These are phyloP conservation scores for Hyaloperonospora arabidopsidis DNA, from an alignment of 352 stramenopile genomes.

Conservation along the genomic window DNA sequence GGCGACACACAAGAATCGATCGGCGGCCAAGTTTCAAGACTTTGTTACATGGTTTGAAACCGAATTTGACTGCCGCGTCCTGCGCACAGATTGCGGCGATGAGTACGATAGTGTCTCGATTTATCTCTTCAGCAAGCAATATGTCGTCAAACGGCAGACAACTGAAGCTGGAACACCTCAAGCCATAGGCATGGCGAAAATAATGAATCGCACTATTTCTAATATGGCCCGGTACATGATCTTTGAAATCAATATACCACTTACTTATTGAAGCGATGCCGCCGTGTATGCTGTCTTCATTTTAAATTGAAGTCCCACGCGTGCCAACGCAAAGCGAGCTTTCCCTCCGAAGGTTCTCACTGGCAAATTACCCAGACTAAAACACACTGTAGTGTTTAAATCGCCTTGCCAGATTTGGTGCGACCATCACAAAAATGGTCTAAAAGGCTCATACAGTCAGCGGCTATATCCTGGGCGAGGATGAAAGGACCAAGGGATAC, in stretches of 20 bases:
- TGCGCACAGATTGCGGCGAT: neutral
- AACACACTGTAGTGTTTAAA: neutral
- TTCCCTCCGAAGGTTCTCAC: neutral
- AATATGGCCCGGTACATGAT: too few species aligned
- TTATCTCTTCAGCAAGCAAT: neutral
- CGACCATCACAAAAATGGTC: too few species aligned
- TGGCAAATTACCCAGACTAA: neutral
- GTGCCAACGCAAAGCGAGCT: neutral
- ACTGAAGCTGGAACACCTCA: neutral
- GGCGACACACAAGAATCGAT: too few species aligned
- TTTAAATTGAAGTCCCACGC: neutral
- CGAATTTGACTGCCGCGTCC: neutral
- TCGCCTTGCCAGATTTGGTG: too few species aligned
- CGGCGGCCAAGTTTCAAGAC: too few species aligned
- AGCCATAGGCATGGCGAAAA: too few species aligned
- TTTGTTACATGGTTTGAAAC: too few species aligned
- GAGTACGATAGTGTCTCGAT: neutral
- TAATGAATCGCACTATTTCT: too few species aligned
- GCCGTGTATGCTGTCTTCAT: neutral
- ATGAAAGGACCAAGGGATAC: neutral
- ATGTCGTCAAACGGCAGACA: neutral
- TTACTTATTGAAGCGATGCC: neutral
- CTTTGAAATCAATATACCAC: too few species aligned
- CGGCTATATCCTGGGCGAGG: too few species aligned
- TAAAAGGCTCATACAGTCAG: too few species aligned